phyloP scores from a whole-genome alignment of 2,329 filamentous ascomycete species.

The Fusarium duplospermum region DNA sequence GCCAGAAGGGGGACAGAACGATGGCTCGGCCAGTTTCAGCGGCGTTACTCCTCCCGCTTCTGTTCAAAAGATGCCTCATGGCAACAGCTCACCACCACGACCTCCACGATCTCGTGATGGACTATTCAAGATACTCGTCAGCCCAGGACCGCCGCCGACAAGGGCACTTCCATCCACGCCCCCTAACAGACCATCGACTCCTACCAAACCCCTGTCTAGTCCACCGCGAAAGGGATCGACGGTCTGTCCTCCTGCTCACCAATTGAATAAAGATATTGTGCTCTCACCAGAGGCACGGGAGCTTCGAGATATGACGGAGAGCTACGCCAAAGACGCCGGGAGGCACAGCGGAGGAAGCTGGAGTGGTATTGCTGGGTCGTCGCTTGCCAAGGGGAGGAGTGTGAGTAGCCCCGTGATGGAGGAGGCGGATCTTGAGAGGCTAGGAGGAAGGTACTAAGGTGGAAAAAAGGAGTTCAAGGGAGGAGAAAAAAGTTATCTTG shows the following conservation, averaged over 20 bases:
- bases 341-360: constrained; percentile 51
- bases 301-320: constrained; percentile 47
- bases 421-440: constrained; percentile 43
- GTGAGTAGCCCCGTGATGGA: constrained; percentile 26
- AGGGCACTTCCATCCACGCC: constrained; percentile 51
- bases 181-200: constrained; percentile 23
- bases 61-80: constrained; percentile 1
- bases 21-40: constrained; percentile 3
- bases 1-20: constrained; percentile 16
- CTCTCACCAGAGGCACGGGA: constrained; percentile 43
- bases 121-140: constrained; percentile 38
- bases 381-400: constrained; percentile 8
- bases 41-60: constrained; percentile 21
- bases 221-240: constrained; percentile 12
- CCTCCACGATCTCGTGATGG: constrained; percentile 21
- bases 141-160: constrained; percentile 58
- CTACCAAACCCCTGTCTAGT: constrained; percentile 20
- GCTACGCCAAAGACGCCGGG: constrained; percentile 43
- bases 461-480: not conserved
- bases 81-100: constrained; percentile 22
- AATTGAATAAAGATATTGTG: constrained; percentile 25
- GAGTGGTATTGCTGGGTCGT: constrained; percentile 27
- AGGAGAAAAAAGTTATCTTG: not conserved
- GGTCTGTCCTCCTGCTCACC: constrained; percentile 14
- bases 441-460: constrained; percentile 43